Conservation (phyloP, 345 rosid species). For the Murraya koenigii region DNA sequence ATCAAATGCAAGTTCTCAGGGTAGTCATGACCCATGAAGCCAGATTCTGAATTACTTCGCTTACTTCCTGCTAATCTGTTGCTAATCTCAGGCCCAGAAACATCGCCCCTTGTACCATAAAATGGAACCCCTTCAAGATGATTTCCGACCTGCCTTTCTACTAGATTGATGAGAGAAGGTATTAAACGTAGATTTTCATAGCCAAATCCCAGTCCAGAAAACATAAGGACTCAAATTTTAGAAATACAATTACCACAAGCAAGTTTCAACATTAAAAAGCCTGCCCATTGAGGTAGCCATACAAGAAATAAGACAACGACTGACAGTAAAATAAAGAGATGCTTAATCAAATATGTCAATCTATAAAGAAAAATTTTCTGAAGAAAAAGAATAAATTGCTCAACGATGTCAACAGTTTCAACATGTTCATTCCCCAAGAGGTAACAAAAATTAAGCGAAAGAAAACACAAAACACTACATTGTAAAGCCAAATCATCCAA, state of each 20-base stretch:
- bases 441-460: slow-evolving; percentile 4
- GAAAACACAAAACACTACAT: background rate
- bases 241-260: slow-evolving; percentile 5
- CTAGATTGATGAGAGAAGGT: slow-evolving; percentile 29
- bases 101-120: slow-evolving; percentile 68
- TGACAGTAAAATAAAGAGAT: background rate
- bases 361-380: background rate
- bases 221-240: slow-evolving; percentile 1
- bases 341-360: slow-evolving; percentile 2
- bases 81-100: slow-evolving; percentile 63
- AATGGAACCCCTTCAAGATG: slow-evolving; percentile 87
- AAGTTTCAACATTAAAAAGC: slow-evolving; percentile 9
- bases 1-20: slow-evolving; percentile 72
- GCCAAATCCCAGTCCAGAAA: slow-evolving; percentile 12
- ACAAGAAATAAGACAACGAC: background rate
- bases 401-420: background rate
- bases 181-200: slow-evolving; percentile 23
- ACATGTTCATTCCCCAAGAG: background rate
- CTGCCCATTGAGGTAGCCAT: background rate
- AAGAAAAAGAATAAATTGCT: slow-evolving; percentile 4
- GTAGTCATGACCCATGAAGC: slow-evolving; percentile 58
- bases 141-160: slow-evolving; percentile 60
- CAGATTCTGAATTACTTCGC: slow-evolving; percentile 74
- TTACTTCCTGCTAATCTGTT: slow-evolving; percentile 64
- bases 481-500: slow-evolving; percentile 6